Evolutionary conservation across 2,329 filamentous ascomycete genomes (phyloP), one percentile per base, ranked within the genome.

Genomic region (Claviceps digitariae): DNA sequence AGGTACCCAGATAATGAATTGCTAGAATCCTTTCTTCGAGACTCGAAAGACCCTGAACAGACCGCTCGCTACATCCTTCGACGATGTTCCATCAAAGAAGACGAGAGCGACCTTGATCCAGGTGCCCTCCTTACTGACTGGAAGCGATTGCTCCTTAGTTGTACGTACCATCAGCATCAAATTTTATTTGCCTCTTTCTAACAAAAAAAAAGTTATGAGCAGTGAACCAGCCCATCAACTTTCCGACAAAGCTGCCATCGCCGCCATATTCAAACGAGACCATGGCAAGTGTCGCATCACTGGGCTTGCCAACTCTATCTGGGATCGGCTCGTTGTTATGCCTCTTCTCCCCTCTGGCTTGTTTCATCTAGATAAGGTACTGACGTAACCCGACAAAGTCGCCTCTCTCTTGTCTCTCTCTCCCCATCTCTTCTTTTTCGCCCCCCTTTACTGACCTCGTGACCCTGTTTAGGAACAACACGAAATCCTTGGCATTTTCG

Each of bases 31-130:
- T 52, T 55, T 25, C 43, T 57, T 17, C 21, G 49, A 48, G 44
- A 50, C 21, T 53, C 55, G 5, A 50, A 20, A 41, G 51, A 55
- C n/a, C 53, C 27, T 21, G 21, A 25, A 36, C 51, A 57, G 12
- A 48, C 55, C 25, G 55, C 55, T 21, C 43, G 48, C 36, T 54
- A 57, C 51, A 43, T 57, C 21, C 44, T 54, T 21, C 36, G 48
- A 44, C 55, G 45, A 48, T 57, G 53, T 49, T 48, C 20, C 4
- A 21, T n/a, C 23, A 51, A 4, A 0, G 38, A n/a, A 31, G 54
- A 13, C 0, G 31, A 20, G n/a, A 2, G 47, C 12, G 12, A 17
- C 12, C 49, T 40, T 23, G 48, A 54, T 47, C 12, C 47, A 20
- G 48, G 3, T 6, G 21, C 43, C 0, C 41, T 54, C 45, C 1